Conservation (phyloP, 192 early-diverging fungal genomes). For the Diversispora epigaea region DNA sequence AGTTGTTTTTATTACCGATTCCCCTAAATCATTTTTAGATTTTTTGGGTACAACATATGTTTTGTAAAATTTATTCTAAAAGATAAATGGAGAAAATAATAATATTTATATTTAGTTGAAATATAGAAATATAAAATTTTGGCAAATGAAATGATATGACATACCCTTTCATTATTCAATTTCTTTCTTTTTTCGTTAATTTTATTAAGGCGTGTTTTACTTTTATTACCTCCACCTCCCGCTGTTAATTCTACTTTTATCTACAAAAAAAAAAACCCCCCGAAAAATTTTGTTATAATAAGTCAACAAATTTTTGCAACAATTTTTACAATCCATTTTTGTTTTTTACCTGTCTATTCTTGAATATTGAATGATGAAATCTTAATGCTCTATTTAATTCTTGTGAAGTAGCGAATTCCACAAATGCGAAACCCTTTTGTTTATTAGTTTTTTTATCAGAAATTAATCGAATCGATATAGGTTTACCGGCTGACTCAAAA, state of each 20-base stretch:
- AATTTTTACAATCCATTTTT: background rate
- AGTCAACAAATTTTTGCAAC: background rate
- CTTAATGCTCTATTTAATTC: conserved; percentile 48
- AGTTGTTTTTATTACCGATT: no score
- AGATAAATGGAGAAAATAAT: background rate
- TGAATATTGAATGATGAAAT: background rate
- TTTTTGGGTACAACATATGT: background rate
- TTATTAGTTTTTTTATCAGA: conserved; percentile 69
- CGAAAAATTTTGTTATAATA: background rate
- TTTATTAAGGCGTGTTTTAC: conserved; percentile 47
- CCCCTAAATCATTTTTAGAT: background rate
- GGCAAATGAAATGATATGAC: background rate
- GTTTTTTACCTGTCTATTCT: conserved; percentile 3
- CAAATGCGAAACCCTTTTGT: conserved; percentile 73
- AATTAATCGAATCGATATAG: conserved; percentile 62
- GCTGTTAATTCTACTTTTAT: conserved; percentile 74
- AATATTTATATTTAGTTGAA: background rate
- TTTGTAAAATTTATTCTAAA: background rate
- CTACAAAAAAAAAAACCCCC: conserved; percentile 29
- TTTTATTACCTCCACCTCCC: conserved; percentile 70
- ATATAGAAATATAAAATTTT: background rate
- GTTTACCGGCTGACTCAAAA: conserved; percentile 55
- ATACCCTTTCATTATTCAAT: conserved; percentile 56
- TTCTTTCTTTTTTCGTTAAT: conserved; percentile 51
- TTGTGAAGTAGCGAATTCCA: conserved; percentile 58